Evolutionary conservation across 441 rosid genomes (phyloP).

Genomic region (Theobroma grandiflorum): DNA sequence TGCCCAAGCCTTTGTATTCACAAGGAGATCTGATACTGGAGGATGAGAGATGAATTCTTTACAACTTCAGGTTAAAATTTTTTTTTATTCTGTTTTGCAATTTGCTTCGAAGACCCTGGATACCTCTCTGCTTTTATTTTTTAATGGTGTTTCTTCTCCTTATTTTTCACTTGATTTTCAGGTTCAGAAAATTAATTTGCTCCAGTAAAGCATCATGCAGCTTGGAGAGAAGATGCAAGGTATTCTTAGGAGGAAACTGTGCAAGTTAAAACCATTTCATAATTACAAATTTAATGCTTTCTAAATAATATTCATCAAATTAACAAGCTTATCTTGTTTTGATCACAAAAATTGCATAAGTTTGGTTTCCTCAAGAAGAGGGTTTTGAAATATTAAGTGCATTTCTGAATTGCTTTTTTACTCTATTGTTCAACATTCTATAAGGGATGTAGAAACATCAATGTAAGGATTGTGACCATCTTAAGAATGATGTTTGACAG

Average conservation of each 20-base stretch:
- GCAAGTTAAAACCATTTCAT: neutral
- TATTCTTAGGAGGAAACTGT: neutral
- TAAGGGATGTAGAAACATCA: neutral
- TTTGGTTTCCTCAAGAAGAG: neutral
- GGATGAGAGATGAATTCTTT: neutral
- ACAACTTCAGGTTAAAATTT: neutral
- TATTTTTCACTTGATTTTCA: constrained; percentile 2
- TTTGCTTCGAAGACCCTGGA: neutral
- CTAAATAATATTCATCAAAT: neutral
- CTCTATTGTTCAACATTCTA: neutral
- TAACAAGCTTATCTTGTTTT: neutral
- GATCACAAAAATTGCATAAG: neutral
- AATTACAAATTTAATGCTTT: neutral
- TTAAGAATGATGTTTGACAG: neutral
- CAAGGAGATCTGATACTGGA: neutral
- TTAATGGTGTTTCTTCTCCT: neutral
- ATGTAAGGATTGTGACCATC: neutral
- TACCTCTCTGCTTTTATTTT: neutral
- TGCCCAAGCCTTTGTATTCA: neutral
- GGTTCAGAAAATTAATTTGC: constrained; percentile 12
- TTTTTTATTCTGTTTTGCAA: neutral
- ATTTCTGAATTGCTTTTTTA: neutral
- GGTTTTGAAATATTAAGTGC: neutral
- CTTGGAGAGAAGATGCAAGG: neutral
- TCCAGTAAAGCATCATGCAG: neutral